phyloP scores from a whole-genome alignment of 495 filamentous ascomycete species.

The Annulohypoxylon maeteangense region DNA sequence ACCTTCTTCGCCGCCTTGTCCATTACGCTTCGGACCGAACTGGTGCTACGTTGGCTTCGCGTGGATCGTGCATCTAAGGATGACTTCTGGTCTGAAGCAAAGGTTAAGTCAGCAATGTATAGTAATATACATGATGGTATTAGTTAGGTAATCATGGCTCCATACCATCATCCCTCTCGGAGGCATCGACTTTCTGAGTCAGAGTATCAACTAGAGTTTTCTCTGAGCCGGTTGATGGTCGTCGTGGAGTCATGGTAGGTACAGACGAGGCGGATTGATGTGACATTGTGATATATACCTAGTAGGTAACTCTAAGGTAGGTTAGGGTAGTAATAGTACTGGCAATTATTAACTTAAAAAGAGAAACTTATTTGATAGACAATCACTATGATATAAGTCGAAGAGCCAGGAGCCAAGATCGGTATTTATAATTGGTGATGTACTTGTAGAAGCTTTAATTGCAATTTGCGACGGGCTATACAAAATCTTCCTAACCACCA shows the following conservation, averaged over 20 bases:
- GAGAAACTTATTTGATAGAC: not conserved
- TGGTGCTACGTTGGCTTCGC: too few relatives aligned
- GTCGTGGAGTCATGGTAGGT: not conserved
- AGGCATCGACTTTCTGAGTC: not conserved
- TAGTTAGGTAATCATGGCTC: not conserved
- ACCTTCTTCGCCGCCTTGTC: conserved; percentile 25
- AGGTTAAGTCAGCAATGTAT: conserved; percentile 4
- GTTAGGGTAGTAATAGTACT: not conserved
- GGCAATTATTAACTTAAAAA: not conserved
- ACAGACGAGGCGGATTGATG: conserved; percentile 6
- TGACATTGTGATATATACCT: conserved; percentile 11
- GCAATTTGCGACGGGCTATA: not conserved
- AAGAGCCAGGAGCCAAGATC: not conserved
- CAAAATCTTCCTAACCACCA: not conserved
- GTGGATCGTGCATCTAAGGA: conserved; percentile 10
- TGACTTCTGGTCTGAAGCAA: conserved; percentile 7
- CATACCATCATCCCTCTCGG: conserved; percentile 17
- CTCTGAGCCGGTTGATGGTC: conserved; percentile 28
- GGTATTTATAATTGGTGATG: not conserved
- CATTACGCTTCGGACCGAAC: conserved; percentile 21
- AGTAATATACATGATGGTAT: not conserved
- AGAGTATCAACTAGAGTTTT: conserved; percentile 27
- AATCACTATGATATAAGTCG: not conserved
- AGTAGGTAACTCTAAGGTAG: too few relatives aligned
- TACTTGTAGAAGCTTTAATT: not conserved